Conservation (phyloP, 768 basidiomycete genomes). For the Termitomyces eurrhizus region DNA sequence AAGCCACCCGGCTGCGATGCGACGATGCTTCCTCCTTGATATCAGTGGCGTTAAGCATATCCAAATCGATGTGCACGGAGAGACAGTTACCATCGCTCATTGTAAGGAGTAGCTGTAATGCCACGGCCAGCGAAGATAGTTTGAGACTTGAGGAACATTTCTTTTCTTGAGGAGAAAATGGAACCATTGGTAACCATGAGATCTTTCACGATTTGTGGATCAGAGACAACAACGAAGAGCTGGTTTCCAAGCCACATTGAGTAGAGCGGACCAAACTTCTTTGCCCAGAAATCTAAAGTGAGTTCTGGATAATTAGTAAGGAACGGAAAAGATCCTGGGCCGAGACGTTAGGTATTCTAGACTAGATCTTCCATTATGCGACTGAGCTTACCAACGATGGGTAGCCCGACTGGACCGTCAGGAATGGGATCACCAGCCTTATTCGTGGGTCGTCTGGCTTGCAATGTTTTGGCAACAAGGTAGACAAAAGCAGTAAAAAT, state of each 20-base stretch:
- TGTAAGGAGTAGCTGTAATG: conserved; percentile 42
- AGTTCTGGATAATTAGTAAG: conserved; percentile 40
- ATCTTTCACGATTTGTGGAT: conserved; percentile 39
- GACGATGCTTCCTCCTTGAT: conserved; percentile 38
- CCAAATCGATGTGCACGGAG: background rate
- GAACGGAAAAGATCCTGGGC: conserved; percentile 32
- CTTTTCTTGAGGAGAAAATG: conserved; percentile 43
- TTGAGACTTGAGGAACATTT: conserved; percentile 41
- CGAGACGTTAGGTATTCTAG: background rate
- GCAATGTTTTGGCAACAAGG: conserved; percentile 12
- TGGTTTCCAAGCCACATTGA: conserved; percentile 46
- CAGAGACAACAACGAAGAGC: conserved; percentile 42
- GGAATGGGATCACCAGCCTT: conserved; percentile 18
- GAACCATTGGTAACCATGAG: conserved; percentile 42
- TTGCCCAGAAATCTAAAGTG: conserved; percentile 37
- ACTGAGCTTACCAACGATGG: conserved; percentile 17
- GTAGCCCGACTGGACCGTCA: conserved; percentile 20
- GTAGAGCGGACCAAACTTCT: conserved; percentile 39
- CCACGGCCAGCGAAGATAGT: conserved; percentile 40
- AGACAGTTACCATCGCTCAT: conserved; percentile 32
- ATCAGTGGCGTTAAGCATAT: conserved; percentile 3
- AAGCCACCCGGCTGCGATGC: conserved; percentile 32
- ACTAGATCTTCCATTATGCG: background rate
- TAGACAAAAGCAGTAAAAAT: conserved; percentile 22
- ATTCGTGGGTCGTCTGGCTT: conserved; percentile 11